Base-by-base conservation (phyloP, 305 asterid species). In the Fraxinus platypoda region DNA sequence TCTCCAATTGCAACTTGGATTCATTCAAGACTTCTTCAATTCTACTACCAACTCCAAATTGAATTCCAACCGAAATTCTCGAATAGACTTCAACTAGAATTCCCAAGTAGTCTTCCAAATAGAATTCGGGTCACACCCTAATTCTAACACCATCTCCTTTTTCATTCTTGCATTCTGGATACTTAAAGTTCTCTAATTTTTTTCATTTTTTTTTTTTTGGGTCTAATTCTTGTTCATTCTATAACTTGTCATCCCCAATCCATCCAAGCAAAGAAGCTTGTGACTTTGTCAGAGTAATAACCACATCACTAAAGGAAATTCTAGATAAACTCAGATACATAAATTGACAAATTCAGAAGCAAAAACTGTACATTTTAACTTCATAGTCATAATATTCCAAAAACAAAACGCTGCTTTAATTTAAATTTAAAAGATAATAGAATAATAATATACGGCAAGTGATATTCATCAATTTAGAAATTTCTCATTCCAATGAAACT, bases 401-500 rank as follows among this genome's bases (percentile, higher is more conserved):
- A n/a, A 57, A 77, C 6, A 34, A 31, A 35, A 75, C 35, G 15
- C 66, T 80, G 54, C 77, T 81, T 82, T 9, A 82, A 62, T 81
- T 74, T 19, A 49, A 49, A 49, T 49, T 49, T 49, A 21, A 83
- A 77, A 81, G 59, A 35, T 78, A 71, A 28, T 75, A 66, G 74
- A 59, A 84, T 57, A 34, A 1, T 1, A 23, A 21, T 9, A 71
- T 49, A 62, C 38, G 31, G 19, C 82, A 13, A 52, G 37, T 12
- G 1, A 80, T 23, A 31, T 26, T 7, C 43, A 46, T 46, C 72
- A 80, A 71, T 72, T 49, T 52, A 28, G 49, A 78, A 83, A 37
- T 78, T 62, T 78, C 76, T 81, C 80, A 26, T 74, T 72, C 64
- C 77, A 35, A 76, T 81, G 57, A 73, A 74, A 72, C 35, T 8